Evolutionary conservation across 1,284 basidiomycete genomes (phyloP).

Genomic region (Trametes versicolor): DNA sequence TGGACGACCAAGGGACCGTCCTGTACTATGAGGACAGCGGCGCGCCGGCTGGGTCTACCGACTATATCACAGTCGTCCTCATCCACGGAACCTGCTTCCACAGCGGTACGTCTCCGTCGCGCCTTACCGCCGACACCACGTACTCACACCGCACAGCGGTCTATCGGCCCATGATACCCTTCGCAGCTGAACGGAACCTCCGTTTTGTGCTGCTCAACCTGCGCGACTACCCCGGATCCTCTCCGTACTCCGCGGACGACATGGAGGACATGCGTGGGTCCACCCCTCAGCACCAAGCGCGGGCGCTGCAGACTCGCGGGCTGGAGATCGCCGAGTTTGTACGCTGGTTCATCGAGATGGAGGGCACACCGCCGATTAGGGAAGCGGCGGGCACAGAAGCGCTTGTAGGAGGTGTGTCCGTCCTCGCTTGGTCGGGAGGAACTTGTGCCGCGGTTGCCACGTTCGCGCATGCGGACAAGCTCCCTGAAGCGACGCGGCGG

Average conservation of each 20-base stretch:
- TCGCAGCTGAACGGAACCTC: constrained; percentile 38
- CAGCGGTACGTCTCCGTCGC: constrained; percentile 31
- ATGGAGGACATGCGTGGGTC: constrained; percentile 35
- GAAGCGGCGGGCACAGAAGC: constrained; percentile 1
- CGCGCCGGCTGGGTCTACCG: constrained; percentile 6
- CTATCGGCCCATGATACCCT: constrained; percentile 40
- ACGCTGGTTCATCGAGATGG: constrained; percentile 37
- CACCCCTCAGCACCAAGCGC: constrained; percentile 15
- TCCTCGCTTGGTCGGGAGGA: constrained; percentile 43
- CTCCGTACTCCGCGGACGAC: constrained; percentile 39
- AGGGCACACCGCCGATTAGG: constrained; percentile 36
- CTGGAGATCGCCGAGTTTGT: constrained; percentile 43
- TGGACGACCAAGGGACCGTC: constrained; percentile 27
- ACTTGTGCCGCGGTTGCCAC: constrained; percentile 33
- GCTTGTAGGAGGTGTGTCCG: constrained; percentile 38
- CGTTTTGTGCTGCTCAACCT: constrained; percentile 45
- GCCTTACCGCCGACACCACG: no score
- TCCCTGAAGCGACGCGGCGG: constrained; percentile 30
- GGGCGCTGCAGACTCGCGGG: constrained; percentile 34
- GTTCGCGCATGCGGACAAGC: constrained; percentile 37
- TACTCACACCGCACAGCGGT: constrained; percentile 32
- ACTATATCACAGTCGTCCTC: constrained; percentile 39
- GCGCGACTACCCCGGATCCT: constrained; percentile 47
- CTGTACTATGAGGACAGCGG: constrained; percentile 38
- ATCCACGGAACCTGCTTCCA: constrained; percentile 41